Base-by-base conservation (phyloP, 2,329 filamentous ascomycete genomes). In the Neocucurbitaria cava region DNA sequence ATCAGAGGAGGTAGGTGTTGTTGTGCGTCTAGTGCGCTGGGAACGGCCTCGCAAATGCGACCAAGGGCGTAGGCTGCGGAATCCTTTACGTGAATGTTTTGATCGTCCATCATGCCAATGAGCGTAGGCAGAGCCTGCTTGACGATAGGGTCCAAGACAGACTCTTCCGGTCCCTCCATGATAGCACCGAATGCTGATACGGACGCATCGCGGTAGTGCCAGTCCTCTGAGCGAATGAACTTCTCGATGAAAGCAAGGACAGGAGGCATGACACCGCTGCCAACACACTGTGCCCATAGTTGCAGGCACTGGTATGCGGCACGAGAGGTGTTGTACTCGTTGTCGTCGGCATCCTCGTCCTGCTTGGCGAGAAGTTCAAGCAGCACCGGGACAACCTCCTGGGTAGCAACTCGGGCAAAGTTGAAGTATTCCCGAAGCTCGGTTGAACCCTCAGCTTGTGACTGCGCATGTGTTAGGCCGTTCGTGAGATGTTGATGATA, bases 171-270 rank as follows among this genome's bases (percentile, higher is more conserved):
- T 23, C 95, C 95, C 74, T 99, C 95, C 93, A 99, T 97, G 68
- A 99, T 98, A 64, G 93, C 95, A 60, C 95, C 95, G 66, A 99
- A 98, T 17, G 95, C 93, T 55, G 95, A 96, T 28, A 99, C 95
- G 46, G 95, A 93, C 48, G 95, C 95, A 80, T 99, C 95, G 68
- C 95, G 88, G 76, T 88, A 86, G 76, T 96, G 93, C 95, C 95
- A 99, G 77, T 98, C 92, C 52, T 96, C 92, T 55, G 87, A 86
- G 62, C 92, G 89, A 46, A 99, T 85, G 79, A 98, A 93, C 69
- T 85, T 83, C 82, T 99, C 95, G 47, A 99, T 94, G 71, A 98
- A 99, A 55, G 85, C 79, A 52, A 99, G 87, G 26, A 99, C 94
- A 7, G 92, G 89, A 41, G 87, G 86, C 56, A 98, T 93, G 62